phyloP scores from a whole-genome alignment of 2,329 filamentous ascomycete genomes.

The Cladosporium sp. region DNA sequence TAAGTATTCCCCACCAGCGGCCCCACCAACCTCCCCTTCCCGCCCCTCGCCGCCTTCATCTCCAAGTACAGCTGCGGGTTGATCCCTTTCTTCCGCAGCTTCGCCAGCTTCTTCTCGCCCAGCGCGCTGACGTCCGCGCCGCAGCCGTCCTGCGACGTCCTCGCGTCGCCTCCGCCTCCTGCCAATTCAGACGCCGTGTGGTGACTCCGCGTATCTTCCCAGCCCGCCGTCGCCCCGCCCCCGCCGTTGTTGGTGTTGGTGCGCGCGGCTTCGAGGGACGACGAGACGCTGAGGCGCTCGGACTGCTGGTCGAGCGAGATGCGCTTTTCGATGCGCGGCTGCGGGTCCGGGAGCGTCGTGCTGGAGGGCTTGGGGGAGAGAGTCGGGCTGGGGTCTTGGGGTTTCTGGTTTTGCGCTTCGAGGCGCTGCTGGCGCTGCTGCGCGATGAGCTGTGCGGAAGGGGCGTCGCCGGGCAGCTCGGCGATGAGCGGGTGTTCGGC shows the following conservation, averaged over 20 bases:
- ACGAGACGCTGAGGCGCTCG: slow-evolving; percentile 22
- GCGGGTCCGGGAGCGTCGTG: not conserved
- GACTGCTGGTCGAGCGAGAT: slow-evolving; percentile 31
- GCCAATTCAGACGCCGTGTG: slow-evolving; percentile 18
- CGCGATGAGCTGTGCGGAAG: not conserved
- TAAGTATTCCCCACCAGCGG: slow-evolving; percentile 26
- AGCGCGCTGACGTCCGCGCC: slow-evolving; percentile 34
- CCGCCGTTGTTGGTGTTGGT: slow-evolving; percentile 15
- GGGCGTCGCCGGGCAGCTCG: slow-evolving; percentile 4
- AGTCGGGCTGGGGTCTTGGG: not conserved
- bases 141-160: slow-evolving; percentile 21
- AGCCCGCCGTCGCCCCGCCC: slow-evolving; percentile 8
- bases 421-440: not conserved
- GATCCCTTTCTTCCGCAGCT: slow-evolving; percentile 42
- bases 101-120: slow-evolving; percentile 37
- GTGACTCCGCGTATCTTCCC: slow-evolving; percentile 17
- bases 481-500: slow-evolving; percentile 1
- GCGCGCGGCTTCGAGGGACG: not conserved
- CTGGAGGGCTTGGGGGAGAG: not conserved
- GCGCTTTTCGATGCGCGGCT: slow-evolving; percentile 27
- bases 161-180: not conserved
- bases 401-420: not conserved
- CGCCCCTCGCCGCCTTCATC: slow-evolving; percentile 41
- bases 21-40: slow-evolving; percentile 25
- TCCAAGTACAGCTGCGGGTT: slow-evolving; percentile 42